phyloP scores from a whole-genome alignment of 176 grass and related monocot species.

The Puccinellia tenuiflora region DNA sequence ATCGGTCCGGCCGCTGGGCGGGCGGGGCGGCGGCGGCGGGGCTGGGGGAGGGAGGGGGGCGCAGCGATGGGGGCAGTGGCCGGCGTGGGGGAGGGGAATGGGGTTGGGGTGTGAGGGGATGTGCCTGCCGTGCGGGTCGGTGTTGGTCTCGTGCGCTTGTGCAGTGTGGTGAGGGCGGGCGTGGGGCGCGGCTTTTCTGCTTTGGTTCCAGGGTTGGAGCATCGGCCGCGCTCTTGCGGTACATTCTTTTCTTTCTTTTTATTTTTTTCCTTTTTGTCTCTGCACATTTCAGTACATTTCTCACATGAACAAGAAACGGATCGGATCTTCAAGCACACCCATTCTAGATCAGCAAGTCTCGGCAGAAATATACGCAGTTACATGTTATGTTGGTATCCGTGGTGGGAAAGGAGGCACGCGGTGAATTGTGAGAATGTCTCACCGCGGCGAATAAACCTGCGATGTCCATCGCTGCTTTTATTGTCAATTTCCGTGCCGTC shows the following conservation, averaged over 20 bases:
- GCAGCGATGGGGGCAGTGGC: slow-evolving; percentile 13
- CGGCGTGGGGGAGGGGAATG: slow-evolving; percentile 17
- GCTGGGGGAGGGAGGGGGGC: neutral
- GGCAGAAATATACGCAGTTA: too few species aligned
- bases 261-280: neutral
- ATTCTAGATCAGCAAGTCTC: too few species aligned
- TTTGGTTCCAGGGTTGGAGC: neutral
- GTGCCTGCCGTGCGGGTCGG: slow-evolving; percentile 32
- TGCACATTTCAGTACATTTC: neutral
- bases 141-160: slow-evolving; percentile 3
- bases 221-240: neutral
- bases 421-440: too few species aligned
- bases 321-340: too few species aligned
- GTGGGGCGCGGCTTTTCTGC: neutral
- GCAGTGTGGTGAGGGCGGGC: neutral
- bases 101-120: neutral
- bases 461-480: too few species aligned
- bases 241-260: neutral
- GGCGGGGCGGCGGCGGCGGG: neutral
- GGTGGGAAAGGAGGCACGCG: too few species aligned
- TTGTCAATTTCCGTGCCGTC: too few species aligned
- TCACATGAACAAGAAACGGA: too few species aligned
- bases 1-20: slow-evolving; percentile 14
- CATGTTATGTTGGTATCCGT: too few species aligned
- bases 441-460: too few species aligned